These are phyloP conservation scores for Botrytis medusae DNA, from an alignment of 2,329 filamentous ascomycete genomes.

Conservation along the genomic window DNA sequence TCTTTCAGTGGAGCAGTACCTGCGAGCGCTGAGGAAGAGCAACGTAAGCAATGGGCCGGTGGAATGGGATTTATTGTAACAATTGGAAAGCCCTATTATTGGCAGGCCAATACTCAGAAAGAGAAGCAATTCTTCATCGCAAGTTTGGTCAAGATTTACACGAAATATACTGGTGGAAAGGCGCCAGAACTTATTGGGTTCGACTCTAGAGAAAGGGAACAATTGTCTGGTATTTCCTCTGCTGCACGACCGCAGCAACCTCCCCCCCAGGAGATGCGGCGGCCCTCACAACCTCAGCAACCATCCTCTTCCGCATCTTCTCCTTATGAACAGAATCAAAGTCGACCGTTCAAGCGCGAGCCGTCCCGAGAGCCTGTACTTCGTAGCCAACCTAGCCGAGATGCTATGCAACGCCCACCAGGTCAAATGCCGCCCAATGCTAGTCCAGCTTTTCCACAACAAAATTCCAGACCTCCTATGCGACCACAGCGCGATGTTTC, in stretches of 20 bases:
- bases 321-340: slow-evolving; percentile 33
- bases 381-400: slow-evolving; percentile 35
- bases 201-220: slow-evolving; percentile 73
- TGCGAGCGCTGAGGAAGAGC: slow-evolving; percentile 58
- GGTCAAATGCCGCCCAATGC: slow-evolving; percentile 22
- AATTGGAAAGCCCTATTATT: slow-evolving; percentile 93
- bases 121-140: slow-evolving; percentile 99
- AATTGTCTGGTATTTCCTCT: slow-evolving; percentile 60
- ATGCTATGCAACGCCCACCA: slow-evolving; percentile 35
- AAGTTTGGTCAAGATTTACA: slow-evolving; percentile 92
- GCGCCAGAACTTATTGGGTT: slow-evolving; percentile 79
- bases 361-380: slow-evolving; percentile 34
- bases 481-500: slow-evolving; percentile 35
- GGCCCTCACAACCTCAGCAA: slow-evolving; percentile 28
- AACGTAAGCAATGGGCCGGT: slow-evolving; percentile 72
- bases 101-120: slow-evolving; percentile 89
- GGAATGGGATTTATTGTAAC: slow-evolving; percentile 84
- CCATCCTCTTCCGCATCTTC: slow-evolving; percentile 25
- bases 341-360: slow-evolving; percentile 31
- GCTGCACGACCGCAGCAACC: slow-evolving; percentile 29
- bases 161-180: slow-evolving; percentile 90
- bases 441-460: slow-evolving; percentile 31
- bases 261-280: slow-evolving; percentile 25
- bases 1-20: slow-evolving; percentile 69
- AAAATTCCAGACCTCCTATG: slow-evolving; percentile 33